Evolutionary conservation across 1,284 basidiomycete species (phyloP), one percentile per base, ranked within the genome.

Genomic region (Cryptococcus sp.): DNA sequence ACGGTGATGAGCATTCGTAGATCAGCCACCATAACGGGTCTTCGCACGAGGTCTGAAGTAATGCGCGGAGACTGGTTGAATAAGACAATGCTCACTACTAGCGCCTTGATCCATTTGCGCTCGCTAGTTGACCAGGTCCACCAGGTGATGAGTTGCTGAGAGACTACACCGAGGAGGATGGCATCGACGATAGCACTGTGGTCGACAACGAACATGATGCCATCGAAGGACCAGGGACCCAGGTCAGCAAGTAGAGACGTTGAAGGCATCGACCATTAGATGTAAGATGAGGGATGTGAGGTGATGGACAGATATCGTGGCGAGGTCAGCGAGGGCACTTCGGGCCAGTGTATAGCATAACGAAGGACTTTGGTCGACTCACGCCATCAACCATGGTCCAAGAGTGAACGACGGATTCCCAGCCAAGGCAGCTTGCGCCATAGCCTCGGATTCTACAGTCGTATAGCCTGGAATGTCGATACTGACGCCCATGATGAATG

Each of bases 131-230:
- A 52, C 20, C 20, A 58, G 25, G 22, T 45, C 51, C 51, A 58
- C 56, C 56, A 58, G 15, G 46, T 37, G 38, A 58, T 29, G 26
- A 52, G 40, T 46, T 58, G 56, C 46, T 58, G 56, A 25, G 22
- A 43, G 10, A 58, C 20, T 3, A 58, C 40, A 1, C 56, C 56
- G 15, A 47, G 39, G 11, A 40, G 10, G 8, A 58, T n/a, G 15
- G 41, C 16, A 29, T 58, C 56, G 25, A 58, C 37, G 5, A 50
- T 46, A 2, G 19, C 17, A 3, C 53, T 54, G 43, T n/a, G 15
- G 29, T 16, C 0, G 19, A 26, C 25, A 16, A 5, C 15, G n/a
- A n/a, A 13, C 16, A 34, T 22, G n/a, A 46, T 3, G 25, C 22
- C 3, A 39, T 7, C 4, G 19, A 17, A n/a, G n/a, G 4, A 37